Percentiles rank a stretch among this genome's conserved stretches.
Conservation (phyloP, 2,329 filamentous ascomycete species). For the Sporothrix humicola region DNA sequence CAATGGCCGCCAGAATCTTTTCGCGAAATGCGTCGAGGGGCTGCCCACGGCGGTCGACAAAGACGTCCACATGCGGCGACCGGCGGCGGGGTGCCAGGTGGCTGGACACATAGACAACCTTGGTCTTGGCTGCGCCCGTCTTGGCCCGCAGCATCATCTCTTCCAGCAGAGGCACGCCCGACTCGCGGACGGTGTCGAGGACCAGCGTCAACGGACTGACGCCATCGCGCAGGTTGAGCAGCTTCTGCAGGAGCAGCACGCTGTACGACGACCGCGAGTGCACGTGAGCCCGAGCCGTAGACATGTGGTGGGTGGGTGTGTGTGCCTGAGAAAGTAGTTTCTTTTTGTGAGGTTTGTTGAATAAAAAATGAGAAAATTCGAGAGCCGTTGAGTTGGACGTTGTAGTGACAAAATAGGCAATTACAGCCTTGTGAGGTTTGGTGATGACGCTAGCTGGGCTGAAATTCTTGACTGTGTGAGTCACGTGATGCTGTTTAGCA, state of each 20-base stretch:
- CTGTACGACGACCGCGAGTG: constrained; percentile 41
- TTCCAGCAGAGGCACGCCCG: constrained; percentile 68
- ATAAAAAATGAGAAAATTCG: neutral
- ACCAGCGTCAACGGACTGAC: constrained; percentile 86
- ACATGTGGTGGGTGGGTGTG: neutral
- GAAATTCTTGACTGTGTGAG: neutral
- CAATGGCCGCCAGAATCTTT: constrained; percentile 56
- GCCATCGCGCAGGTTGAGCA: constrained; percentile 44
- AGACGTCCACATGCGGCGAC: constrained; percentile 68
- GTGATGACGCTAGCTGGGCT: neutral
- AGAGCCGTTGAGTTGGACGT: neutral
- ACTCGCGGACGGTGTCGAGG: constrained; percentile 84
- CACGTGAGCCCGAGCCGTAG: constrained; percentile 34
- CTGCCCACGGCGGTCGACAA: constrained; percentile 69
- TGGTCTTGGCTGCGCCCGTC: constrained; percentile 61
- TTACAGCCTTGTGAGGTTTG: constrained; percentile 6
- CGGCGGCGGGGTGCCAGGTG: constrained; percentile 71
- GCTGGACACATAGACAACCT: constrained; percentile 70
- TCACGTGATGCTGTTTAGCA: neutral
- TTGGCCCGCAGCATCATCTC: constrained; percentile 80
- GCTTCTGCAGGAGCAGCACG: constrained; percentile 42
- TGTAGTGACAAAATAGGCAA: constrained; percentile 23
- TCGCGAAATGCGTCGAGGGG: constrained; percentile 60
- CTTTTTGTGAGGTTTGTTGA: neutral
- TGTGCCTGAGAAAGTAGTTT: neutral